Percentiles rank a stretch among this genome's conserved stretches.
Evolutionary conservation across 768 basidiomycete genomes (phyloP).

Genomic region (Trametes cingulata): DNA sequence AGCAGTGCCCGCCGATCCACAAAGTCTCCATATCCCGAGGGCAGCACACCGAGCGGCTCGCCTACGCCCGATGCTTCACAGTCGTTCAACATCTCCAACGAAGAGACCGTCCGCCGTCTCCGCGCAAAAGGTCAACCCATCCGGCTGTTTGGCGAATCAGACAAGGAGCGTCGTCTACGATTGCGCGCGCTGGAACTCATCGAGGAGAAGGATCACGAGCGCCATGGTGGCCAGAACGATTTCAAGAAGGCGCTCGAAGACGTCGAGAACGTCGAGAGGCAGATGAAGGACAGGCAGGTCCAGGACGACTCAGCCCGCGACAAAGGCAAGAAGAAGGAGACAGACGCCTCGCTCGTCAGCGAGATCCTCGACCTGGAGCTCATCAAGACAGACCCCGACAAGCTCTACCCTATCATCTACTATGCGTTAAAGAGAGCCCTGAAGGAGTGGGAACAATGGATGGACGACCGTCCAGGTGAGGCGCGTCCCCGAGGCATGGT

Average conservation of each 20-base stretch:
- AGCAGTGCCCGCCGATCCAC: slow-evolving; percentile 20
- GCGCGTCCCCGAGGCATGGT: background rate
- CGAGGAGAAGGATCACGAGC: slow-evolving; percentile 83
- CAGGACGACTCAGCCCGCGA: slow-evolving; percentile 36
- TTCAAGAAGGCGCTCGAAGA: slow-evolving; percentile 90
- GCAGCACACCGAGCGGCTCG: slow-evolving; percentile 32
- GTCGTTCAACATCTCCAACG: slow-evolving; percentile 86
- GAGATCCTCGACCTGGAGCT: slow-evolving; percentile 77
- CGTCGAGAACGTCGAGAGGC: slow-evolving; percentile 76
- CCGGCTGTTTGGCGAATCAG: slow-evolving; percentile 90
- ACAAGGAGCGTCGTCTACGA: slow-evolving; percentile 89
- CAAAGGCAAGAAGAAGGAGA: slow-evolving; percentile 60
- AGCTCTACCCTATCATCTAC: slow-evolving; percentile 95
- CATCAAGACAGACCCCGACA: slow-evolving; percentile 90
- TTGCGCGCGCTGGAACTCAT: slow-evolving; percentile 93
- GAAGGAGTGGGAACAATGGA: slow-evolving; percentile 95
- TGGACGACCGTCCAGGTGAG: slow-evolving; percentile 91
- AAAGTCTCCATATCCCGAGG: slow-evolving; percentile 28
- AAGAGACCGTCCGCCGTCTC: slow-evolving; percentile 87
- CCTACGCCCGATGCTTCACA: slow-evolving; percentile 43
- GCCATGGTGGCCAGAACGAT: slow-evolving; percentile 88
- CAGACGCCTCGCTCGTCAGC: slow-evolving; percentile 42
- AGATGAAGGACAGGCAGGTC: slow-evolving; percentile 54
- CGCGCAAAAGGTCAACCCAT: slow-evolving; percentile 93
- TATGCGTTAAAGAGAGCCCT: slow-evolving; percentile 90